Evolutionary conservation across 1,284 basidiomycete genomes (phyloP).

Genomic region (Ustilago sp.): DNA sequence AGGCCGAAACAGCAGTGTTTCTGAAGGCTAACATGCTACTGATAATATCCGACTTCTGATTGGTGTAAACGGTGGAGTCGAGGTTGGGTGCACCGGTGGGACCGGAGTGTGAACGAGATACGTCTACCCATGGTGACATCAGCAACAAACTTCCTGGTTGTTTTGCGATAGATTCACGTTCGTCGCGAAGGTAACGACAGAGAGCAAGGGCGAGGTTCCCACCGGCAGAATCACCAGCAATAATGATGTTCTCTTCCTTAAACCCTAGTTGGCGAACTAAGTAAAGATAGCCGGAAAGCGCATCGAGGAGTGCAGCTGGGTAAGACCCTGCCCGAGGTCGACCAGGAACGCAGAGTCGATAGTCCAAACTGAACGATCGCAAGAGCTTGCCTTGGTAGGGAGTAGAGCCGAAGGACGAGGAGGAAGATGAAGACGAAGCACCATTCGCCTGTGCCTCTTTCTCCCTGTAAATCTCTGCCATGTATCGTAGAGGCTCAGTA

Average conservation of each 20-base stretch:
- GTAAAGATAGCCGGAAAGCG: conserved; percentile 63
- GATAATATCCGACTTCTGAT: conserved; percentile 62
- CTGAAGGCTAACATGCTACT: conserved; percentile 56
- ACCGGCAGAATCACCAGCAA: conserved; percentile 79
- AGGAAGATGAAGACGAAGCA: conserved; percentile 2
- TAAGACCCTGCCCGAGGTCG: conserved; percentile 55
- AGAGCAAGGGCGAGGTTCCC: conserved; percentile 77
- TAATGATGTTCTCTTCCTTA: conserved; percentile 73
- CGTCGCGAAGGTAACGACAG: conserved; percentile 69
- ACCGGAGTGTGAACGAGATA: conserved; percentile 65
- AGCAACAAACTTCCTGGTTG: conserved; percentile 57
- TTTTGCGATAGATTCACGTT: conserved; percentile 30
- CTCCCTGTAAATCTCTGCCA: conserved; percentile 50
- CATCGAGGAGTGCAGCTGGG: conserved; percentile 63
- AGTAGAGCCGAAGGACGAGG: not conserved
- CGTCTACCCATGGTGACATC: conserved; percentile 66
- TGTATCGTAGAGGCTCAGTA: conserved; percentile 49
- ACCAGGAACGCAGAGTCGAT: conserved; percentile 59
- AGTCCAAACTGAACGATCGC: conserved; percentile 64
- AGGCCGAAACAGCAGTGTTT: conserved; percentile 63
- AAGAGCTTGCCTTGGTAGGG: conserved; percentile 35
- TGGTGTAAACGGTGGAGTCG: conserved; percentile 50
- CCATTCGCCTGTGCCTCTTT: conserved; percentile 6
- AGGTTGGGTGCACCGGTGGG: conserved; percentile 58
- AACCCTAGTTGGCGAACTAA: conserved; percentile 58